These are phyloP conservation scores for Scheffersomyces lignicola DNA, from an alignment of 1,139 yeast genomes.

Conservation along the genomic window DNA sequence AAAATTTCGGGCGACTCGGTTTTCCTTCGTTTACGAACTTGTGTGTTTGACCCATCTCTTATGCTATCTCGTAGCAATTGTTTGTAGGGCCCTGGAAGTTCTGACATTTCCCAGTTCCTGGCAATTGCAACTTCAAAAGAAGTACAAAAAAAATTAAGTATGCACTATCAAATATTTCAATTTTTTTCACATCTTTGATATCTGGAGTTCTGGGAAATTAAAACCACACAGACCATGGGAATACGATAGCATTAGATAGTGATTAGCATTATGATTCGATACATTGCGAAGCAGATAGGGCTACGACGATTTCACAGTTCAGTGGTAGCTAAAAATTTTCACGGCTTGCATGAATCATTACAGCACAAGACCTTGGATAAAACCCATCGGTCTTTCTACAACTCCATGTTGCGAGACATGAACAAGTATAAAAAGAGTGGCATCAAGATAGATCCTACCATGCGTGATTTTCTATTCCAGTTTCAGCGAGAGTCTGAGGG, in stretches of 20 bases:
- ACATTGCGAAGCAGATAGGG: neutral
- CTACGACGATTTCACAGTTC: conserved; percentile 3
- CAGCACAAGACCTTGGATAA: conserved; percentile 20
- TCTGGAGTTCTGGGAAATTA: too few relatives aligned
- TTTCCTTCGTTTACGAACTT: conserved; percentile 1
- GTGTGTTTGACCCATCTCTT: neutral
- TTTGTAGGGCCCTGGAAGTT: conserved; percentile 1
- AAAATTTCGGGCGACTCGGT: conserved; percentile 1
- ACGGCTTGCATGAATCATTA: conserved; percentile 1
- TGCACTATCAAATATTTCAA: too few relatives aligned
- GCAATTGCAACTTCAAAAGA: too few relatives aligned
- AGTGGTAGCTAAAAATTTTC: neutral
- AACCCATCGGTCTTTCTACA: conserved; percentile 24
- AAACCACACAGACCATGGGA: too few relatives aligned
- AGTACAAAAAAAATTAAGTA: too few relatives aligned
- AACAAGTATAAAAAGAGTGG: conserved; percentile 16
- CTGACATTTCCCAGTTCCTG: too few relatives aligned
- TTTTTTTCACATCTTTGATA: too few relatives aligned
- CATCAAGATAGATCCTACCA: conserved; percentile 22
- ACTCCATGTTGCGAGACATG: conserved; percentile 19
- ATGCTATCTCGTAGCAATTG: neutral
- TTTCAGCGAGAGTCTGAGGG: conserved; percentile 17
- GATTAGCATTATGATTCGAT: too few relatives aligned
- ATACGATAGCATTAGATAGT: neutral
- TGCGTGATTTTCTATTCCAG: conserved; percentile 28